Conservation (phyloP, 164 flowering plant genomes). For the Pachysandra terminalis region DNA sequence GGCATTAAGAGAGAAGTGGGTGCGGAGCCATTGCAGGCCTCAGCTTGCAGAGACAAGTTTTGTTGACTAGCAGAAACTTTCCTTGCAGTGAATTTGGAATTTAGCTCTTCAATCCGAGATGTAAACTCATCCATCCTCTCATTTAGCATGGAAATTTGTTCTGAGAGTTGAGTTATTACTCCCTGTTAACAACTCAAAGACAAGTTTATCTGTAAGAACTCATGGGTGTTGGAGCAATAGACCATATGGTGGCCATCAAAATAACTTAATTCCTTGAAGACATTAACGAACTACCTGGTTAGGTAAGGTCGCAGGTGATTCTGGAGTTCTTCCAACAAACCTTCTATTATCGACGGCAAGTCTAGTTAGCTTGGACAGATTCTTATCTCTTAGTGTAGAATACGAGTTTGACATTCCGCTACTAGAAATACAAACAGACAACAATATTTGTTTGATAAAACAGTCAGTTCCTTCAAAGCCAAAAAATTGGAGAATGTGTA, state of each 20-base stretch:
- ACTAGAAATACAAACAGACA: conserved; percentile 10
- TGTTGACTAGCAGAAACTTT: conserved; percentile 55
- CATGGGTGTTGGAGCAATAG: neutral
- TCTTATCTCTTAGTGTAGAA: conserved; percentile 70
- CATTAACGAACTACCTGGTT: conserved; percentile 50
- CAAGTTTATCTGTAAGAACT: neutral
- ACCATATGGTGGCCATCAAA: neutral
- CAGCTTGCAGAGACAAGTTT: conserved; percentile 54
- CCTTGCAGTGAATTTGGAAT: conserved; percentile 50
- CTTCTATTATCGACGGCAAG: conserved; percentile 34
- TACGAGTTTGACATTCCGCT: conserved; percentile 85
- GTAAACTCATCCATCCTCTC: conserved; percentile 95
- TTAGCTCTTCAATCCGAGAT: conserved; percentile 73
- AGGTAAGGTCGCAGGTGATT: conserved; percentile 34
- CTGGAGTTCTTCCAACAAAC: conserved; percentile 46
- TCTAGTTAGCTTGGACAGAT: conserved; percentile 43
- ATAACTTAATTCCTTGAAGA: neutral
- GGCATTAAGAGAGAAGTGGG: conserved; percentile 68
- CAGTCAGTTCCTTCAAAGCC: neutral
- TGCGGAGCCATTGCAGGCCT: conserved; percentile 76
- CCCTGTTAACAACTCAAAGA: conserved; percentile 46
- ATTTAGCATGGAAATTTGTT: conserved; percentile 79
- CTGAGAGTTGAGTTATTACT: conserved; percentile 69
- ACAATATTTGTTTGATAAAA: neutral
- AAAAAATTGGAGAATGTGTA: neutral